Evolutionary conservation across 192 early-diverging fungal species (phyloP).

Genomic region (Glomus cerebriforme): DNA sequence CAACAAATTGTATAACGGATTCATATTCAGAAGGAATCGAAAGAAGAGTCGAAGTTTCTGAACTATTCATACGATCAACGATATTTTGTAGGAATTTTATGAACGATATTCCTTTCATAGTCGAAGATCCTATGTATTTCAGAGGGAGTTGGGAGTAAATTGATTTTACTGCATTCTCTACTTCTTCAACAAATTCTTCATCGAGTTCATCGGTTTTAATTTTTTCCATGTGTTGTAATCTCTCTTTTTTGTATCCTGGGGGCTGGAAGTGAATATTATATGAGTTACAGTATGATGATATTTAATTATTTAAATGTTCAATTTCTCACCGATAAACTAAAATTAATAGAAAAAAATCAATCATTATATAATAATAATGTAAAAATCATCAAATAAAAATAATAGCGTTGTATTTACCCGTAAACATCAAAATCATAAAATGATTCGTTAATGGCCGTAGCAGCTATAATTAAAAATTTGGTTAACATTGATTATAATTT

Average conservation of each 20-base stretch:
- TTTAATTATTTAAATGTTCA: no score
- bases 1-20: neutral
- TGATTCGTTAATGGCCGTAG: neutral
- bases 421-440: neutral
- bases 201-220: neutral
- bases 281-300: no score
- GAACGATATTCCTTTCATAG: neutral
- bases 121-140: neutral
- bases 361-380: neutral
- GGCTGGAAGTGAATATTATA: no score
- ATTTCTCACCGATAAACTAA: neutral
- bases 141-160: neutral
- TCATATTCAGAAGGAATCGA: constrained; percentile 2
- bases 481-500: neutral
- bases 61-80: neutral
- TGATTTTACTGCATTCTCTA: neutral
- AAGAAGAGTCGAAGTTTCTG: neutral
- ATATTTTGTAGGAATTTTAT: neutral
- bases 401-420: neutral
- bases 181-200: neutral
- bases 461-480: neutral
- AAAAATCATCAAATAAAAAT: neutral
- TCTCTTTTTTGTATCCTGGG: neutral
- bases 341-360: no score
- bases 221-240: neutral